Conservation (phyloP, 345 rosid species). For the Hypericum androsaemum region DNA sequence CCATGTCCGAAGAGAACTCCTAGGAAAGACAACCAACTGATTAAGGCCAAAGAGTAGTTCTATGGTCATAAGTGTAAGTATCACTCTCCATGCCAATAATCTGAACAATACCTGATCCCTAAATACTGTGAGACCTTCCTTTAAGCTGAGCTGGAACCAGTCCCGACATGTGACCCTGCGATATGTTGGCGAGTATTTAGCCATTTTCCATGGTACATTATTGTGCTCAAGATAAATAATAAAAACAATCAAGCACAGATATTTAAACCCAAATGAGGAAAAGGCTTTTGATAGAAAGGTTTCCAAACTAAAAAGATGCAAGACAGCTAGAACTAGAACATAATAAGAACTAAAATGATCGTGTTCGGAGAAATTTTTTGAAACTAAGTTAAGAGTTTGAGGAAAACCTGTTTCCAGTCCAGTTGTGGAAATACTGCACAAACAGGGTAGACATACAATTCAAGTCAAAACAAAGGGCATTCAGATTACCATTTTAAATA, state of each 20-base stretch:
- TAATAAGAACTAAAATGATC: too few species aligned
- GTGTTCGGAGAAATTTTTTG: too few species aligned
- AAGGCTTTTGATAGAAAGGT: too few species aligned
- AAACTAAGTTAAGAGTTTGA: too few species aligned
- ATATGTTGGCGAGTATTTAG: constrained; percentile 3
- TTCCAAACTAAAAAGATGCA: too few species aligned
- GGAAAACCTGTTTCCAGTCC: constrained; percentile 98
- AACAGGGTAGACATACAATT: constrained; percentile 16
- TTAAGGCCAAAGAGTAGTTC: background rate
- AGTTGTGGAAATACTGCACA: constrained; percentile 96
- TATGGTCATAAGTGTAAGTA: constrained; percentile 4
- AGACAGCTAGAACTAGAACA: too few species aligned
- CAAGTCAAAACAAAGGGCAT: constrained; percentile 14
- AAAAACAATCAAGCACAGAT: background rate
- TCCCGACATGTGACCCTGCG: constrained; percentile 98
- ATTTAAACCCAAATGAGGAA: too few species aligned
- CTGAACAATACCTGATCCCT: constrained; percentile 65
- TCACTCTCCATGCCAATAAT: constrained; percentile 1
- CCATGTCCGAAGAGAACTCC: constrained; percentile 99
- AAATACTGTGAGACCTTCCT: constrained; percentile 99
- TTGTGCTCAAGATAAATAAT: background rate
- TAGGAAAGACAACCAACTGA: constrained; percentile 18
- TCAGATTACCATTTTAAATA: background rate
- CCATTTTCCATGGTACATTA: constrained; percentile 1
- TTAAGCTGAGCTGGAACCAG: constrained; percentile 98